A percentile compares a stretch with the other conserved stretches of the same genome.
phyloP scores from a whole-genome alignment of 1,284 basidiomycete species.

The Ustilago hordei region DNA sequence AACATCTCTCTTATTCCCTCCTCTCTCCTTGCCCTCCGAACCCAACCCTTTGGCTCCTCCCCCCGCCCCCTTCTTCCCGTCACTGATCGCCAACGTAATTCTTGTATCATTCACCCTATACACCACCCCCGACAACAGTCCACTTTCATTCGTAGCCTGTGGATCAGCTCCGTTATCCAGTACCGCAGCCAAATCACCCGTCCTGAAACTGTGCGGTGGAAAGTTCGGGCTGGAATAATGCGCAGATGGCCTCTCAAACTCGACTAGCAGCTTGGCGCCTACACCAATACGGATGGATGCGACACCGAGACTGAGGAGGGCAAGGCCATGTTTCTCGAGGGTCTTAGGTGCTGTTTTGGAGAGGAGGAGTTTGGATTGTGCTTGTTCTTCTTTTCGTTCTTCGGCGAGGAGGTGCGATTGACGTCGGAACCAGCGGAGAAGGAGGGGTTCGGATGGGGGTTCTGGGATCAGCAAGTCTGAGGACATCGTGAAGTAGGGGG shows the following conservation, averaged over 20 bases:
- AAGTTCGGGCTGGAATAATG: conserved; percentile 80
- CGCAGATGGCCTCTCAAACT: conserved; percentile 84
- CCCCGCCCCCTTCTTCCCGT: conserved; percentile 17
- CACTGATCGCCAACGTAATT: conserved; percentile 35
- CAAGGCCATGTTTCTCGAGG: conserved; percentile 87
- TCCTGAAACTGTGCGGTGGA: conserved; percentile 86
- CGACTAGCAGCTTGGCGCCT: conserved; percentile 90
- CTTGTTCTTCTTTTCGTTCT: conserved; percentile 85
- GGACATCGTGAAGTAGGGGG: conserved; percentile 13
- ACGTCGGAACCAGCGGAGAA: conserved; percentile 77
- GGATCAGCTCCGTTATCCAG: conserved; percentile 74
- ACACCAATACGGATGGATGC: conserved; percentile 81
- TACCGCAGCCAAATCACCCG: conserved; percentile 84
- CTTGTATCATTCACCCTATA: conserved; percentile 38
- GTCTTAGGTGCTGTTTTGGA: conserved; percentile 85
- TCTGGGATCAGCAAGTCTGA: conserved; percentile 33
- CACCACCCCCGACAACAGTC: conserved; percentile 43
- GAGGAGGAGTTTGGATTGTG: conserved; percentile 81
- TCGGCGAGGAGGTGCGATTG: conserved; percentile 78
- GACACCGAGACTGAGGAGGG: conserved; percentile 80
- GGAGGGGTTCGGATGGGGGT: conserved; percentile 38
- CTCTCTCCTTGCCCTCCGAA: conserved; percentile 4
- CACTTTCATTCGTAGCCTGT: conserved; percentile 27
- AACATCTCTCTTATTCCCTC: conserved; percentile 35
- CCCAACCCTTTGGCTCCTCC: background rate